Conservation (phyloP, 768 basidiomycete genomes). For the Lentinus tigrinus region DNA sequence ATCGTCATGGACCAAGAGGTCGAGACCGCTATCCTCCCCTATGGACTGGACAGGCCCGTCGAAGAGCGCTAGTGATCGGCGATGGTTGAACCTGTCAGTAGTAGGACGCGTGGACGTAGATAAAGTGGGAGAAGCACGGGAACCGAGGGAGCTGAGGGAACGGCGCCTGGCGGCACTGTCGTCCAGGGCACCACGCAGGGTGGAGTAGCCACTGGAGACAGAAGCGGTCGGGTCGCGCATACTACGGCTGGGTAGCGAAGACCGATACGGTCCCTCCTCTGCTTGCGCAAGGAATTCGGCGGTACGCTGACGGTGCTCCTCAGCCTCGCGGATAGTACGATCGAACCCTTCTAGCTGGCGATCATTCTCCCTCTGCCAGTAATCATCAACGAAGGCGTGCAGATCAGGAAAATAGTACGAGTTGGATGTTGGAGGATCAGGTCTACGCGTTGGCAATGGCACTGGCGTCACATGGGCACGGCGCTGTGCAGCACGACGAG, state of each 20-base stretch:
- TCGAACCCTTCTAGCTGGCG: not conserved
- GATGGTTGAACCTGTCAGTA: no score
- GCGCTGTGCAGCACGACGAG: not conserved
- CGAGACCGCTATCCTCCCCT: no score
- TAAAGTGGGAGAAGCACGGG: not conserved
- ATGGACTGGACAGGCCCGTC: no score
- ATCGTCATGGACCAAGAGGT: no score
- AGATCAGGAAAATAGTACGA: not conserved
- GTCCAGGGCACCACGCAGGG: conserved; percentile 12
- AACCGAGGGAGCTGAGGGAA: not conserved
- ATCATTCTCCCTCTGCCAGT: not conserved
- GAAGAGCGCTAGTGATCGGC: no score
- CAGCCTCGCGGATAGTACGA: conserved; percentile 6
- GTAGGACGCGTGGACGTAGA: no score
- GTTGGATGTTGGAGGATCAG: not conserved
- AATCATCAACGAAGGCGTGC: not conserved
- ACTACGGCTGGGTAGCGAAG: not conserved
- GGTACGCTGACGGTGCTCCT: conserved; percentile 2
- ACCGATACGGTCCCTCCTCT: not conserved
- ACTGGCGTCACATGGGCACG: not conserved
- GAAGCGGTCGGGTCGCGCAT: not conserved
- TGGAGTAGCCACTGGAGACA: conserved; percentile 8
- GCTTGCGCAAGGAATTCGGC: conserved; percentile 4
- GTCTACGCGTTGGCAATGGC: not conserved
- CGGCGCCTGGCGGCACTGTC: not conserved